A percentile compares a stretch with the other conserved stretches of the same genome.
Evolutionary conservation across 768 basidiomycete species (phyloP).

Genomic region (Lactarius deliciosus): DNA sequence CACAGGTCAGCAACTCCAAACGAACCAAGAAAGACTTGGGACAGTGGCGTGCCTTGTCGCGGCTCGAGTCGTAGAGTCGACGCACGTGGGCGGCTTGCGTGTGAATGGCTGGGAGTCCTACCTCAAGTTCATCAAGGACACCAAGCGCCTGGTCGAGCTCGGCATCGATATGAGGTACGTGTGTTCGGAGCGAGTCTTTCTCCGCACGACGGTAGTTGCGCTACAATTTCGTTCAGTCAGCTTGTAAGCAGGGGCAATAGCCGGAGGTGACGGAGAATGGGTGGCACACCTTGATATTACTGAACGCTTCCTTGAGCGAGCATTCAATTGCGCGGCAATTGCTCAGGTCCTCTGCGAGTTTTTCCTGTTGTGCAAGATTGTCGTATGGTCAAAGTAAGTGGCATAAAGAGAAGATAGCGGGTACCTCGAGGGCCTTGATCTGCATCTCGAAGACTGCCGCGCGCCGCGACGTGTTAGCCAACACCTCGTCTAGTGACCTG

Average conservation of each 20-base stretch:
- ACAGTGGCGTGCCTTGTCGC: conserved; percentile 51
- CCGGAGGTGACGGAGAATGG: background rate
- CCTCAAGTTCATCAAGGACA: conserved; percentile 55
- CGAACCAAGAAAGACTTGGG: background rate
- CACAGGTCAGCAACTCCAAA: background rate
- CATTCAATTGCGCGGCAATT: conserved; percentile 75
- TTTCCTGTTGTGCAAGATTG: conserved; percentile 44
- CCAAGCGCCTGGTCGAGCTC: conserved; percentile 62
- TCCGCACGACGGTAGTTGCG: conserved; percentile 60
- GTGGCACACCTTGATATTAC: conserved; percentile 51
- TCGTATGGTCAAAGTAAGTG: background rate
- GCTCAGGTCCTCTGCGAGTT: conserved; percentile 66
- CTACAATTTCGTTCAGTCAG: conserved; percentile 37
- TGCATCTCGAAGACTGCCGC: conserved; percentile 18
- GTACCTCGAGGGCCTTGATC: conserved; percentile 24
- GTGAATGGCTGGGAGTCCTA: conserved; percentile 60
- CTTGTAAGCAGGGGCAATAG: conserved; percentile 2
- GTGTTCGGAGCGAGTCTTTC: conserved; percentile 49
- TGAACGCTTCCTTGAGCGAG: conserved; percentile 62
- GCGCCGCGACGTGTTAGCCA: conserved; percentile 15
- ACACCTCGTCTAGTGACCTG: conserved; percentile 6
- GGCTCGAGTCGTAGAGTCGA: conserved; percentile 68
- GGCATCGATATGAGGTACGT: conserved; percentile 60
- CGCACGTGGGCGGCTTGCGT: conserved; percentile 60
- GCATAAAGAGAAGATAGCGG: background rate